Base-by-base conservation (phyloP, 176 grass and related monocot species). In the Urochloa ruziziensis region DNA sequence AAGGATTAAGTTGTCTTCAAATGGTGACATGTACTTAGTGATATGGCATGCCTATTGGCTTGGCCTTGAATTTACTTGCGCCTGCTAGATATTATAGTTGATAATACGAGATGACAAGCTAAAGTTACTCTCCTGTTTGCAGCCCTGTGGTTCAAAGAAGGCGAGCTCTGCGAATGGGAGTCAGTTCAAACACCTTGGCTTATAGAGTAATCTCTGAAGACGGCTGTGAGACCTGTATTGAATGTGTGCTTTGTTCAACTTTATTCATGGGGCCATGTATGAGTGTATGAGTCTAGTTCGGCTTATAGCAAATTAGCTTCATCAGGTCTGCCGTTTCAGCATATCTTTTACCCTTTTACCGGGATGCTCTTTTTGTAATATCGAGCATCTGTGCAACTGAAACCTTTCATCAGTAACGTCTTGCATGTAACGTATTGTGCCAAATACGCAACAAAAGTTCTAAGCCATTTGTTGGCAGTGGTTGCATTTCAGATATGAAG, bases 61-160 rank as follows among this genome's bases (percentile, higher is more conserved):
- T 27, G 19, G 15, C 24, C 39, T 2, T 1, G 16, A n/a, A 15
- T 57, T 56, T 58, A 24, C 68, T 79, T 30, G 53, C 37, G 4
- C 28, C 11, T 73, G 17, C 23, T 35, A 32, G 28, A 30, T 54
- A 30, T 73, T 85, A 42, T 58, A 52, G 7, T 23, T 62, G 2
- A 43, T 39, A 35, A 71, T 40, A 33, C 63, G 30, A 15, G 62
- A 46, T 35, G 57, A 34, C 44, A 48, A 70, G 57, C 82, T 84
- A n/a, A 56, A 69, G 9, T 9, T 52, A 15, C 0, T 62, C 30
- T 88, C 18, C 29, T 79, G 57, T 79, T 60, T 83, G 73, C 77
- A 98, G 96, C 78, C 40, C 62, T 98, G 17, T 98, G 96, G 92
- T 97, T 97, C 78, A 91, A 90, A 88, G 92, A 94, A 82, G 79